A percentile compares a stretch with the other conserved stretches of the same genome.
Evolutionary conservation across 2,329 filamentous ascomycete species (phyloP).

Genomic region (Thermochaetoides dissita): DNA sequence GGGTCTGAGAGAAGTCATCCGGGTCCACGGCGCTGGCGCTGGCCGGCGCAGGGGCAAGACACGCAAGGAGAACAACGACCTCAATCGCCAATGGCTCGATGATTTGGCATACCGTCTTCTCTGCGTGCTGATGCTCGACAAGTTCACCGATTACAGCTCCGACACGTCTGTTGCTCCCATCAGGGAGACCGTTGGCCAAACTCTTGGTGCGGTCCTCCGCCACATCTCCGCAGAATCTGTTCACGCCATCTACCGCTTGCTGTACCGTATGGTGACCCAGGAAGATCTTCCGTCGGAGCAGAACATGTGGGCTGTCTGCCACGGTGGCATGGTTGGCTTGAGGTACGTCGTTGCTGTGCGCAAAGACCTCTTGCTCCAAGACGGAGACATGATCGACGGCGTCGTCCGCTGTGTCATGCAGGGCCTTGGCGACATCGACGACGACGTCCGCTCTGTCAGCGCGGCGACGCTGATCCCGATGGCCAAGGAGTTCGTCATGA

Average conservation of each 20-base stretch:
- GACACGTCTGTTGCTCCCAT: slow-evolving; percentile 96
- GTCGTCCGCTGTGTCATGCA: slow-evolving; percentile 90
- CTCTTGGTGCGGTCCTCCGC: slow-evolving; percentile 74
- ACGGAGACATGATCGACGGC: slow-evolving; percentile 78
- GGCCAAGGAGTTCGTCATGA: slow-evolving; percentile 80
- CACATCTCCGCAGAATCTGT: slow-evolving; percentile 71
- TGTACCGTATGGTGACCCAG: slow-evolving; percentile 87
- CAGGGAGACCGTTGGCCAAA: slow-evolving; percentile 87
- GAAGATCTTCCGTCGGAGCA: slow-evolving; percentile 59
- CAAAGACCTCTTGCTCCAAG: slow-evolving; percentile 76
- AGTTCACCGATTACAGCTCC: slow-evolving; percentile 94
- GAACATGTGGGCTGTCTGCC: slow-evolving; percentile 84
- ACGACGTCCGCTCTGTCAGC: slow-evolving; percentile 92
- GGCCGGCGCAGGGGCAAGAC: slow-evolving; percentile 61
- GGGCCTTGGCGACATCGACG: slow-evolving; percentile 77
- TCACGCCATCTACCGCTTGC: slow-evolving; percentile 66
- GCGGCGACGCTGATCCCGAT: slow-evolving; percentile 96
- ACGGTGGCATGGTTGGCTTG: slow-evolving; percentile 94
- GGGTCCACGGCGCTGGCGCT: slow-evolving; percentile 81
- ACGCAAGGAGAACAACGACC: slow-evolving; percentile 57
- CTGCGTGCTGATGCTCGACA: slow-evolving; percentile 92
- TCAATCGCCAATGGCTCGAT: slow-evolving; percentile 80
- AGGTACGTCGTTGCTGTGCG: slow-evolving; percentile 90
- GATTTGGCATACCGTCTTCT: slow-evolving; percentile 90
- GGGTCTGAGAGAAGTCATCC: slow-evolving; percentile 79